Conservation (phyloP, 1,284 basidiomycete genomes). For the Microbotryum silenes-acaulis region DNA sequence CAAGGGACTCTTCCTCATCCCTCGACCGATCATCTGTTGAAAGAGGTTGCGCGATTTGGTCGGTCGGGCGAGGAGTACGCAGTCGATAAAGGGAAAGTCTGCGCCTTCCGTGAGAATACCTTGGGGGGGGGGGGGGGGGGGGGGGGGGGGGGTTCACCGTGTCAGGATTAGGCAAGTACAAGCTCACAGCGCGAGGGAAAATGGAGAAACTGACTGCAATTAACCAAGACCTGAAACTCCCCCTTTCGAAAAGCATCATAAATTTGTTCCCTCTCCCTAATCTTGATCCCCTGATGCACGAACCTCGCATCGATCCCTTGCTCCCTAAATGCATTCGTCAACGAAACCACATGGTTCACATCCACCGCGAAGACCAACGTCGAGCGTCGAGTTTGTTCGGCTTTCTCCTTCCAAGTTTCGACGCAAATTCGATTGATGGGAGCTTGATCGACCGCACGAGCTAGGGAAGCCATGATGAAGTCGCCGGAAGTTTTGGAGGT, state of each 20-base stretch:
- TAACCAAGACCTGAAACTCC: constrained; percentile 72
- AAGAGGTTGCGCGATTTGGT: constrained; percentile 83
- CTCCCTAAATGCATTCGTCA: constrained; percentile 64
- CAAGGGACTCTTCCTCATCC: constrained; percentile 73
- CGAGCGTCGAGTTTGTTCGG: constrained; percentile 64
- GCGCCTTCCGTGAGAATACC: constrained; percentile 81
- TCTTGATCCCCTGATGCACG: constrained; percentile 59
- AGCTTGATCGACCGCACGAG: constrained; percentile 67
- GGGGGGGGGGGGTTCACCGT: constrained; percentile 4
- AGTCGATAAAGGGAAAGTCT: constrained; percentile 56
- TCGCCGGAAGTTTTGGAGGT: constrained; percentile 63
- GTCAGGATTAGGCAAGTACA: background rate
- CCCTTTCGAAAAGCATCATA: constrained; percentile 63
- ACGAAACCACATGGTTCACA: constrained; percentile 66
- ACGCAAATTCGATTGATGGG: constrained; percentile 69
- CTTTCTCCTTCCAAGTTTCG: constrained; percentile 70
- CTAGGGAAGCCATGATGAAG: constrained; percentile 66
- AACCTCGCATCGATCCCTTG: constrained; percentile 81
- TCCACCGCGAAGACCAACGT: constrained; percentile 89
- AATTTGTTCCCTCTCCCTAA: constrained; percentile 56
- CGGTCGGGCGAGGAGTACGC: constrained; percentile 60
- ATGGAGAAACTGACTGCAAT: constrained; percentile 59
- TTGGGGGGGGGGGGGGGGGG: constrained; percentile 36
- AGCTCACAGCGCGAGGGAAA: background rate
- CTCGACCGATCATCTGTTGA: constrained; percentile 92